Conservation (phyloP, 768 basidiomycete species). For the Exidia glandulosa region DNA sequence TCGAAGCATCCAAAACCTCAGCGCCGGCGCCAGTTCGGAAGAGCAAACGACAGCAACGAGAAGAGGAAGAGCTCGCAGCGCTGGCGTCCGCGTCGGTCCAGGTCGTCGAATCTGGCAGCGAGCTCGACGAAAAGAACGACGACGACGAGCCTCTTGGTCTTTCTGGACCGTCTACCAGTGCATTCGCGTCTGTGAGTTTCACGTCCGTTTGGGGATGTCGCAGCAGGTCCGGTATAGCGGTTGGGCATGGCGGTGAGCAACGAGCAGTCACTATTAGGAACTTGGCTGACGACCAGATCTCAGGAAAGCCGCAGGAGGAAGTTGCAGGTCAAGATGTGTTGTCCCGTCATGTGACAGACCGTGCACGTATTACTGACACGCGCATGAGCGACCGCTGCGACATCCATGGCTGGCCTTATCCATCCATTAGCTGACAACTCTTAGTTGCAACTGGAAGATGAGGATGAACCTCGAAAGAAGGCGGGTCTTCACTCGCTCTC, state of each 20-base stretch:
- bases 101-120: not conserved
- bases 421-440: not conserved
- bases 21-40: constrained; percentile 9
- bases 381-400: too few relatives aligned
- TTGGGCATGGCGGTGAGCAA: too few relatives aligned
- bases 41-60: constrained; percentile 83
- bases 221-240: too few relatives aligned
- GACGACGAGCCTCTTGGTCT: constrained; percentile 1
- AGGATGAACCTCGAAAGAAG: constrained; percentile 10
- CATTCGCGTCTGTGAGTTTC: constrained; percentile 15
- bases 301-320: too few relatives aligned
- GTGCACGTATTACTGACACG: too few relatives aligned
- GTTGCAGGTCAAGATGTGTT: too few relatives aligned
- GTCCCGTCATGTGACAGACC: too few relatives aligned
- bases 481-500: constrained; percentile 8
- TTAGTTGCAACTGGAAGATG: not conserved
- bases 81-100: constrained; percentile 11
- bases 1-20: not conserved
- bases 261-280: too few relatives aligned
- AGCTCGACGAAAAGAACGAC: constrained; percentile 6
- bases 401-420: too few relatives aligned
- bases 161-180: constrained; percentile 1
- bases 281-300: too few relatives aligned
- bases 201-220: too few relatives aligned
- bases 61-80: constrained; percentile 66